These are phyloP conservation scores for Saitozyma podzolica DNA, from an alignment of 768 basidiomycete species.

Conservation along the genomic window DNA sequence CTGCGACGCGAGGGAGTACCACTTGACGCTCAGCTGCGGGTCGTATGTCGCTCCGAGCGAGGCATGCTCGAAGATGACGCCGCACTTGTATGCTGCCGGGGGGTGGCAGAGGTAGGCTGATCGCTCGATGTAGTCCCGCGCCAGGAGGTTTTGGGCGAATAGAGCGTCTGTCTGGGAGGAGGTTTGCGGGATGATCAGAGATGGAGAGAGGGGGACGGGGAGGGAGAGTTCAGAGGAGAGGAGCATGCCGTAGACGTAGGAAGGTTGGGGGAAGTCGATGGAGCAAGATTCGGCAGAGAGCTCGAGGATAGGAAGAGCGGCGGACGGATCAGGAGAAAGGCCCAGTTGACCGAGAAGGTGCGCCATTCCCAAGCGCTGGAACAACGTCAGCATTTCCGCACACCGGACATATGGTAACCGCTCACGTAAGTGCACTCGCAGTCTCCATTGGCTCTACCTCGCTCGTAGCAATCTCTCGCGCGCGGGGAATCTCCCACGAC, in stretches of 20 bases:
- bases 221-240: constrained; percentile 74
- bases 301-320: constrained; percentile 71
- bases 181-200: constrained; percentile 60
- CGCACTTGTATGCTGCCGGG: constrained; percentile 84
- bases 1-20: constrained; percentile 69
- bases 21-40: constrained; percentile 83
- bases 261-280: constrained; percentile 77
- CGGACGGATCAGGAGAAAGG: constrained; percentile 59
- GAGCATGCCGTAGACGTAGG: constrained; percentile 66
- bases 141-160: constrained; percentile 60
- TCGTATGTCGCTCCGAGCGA: constrained; percentile 81
- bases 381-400: constrained; percentile 3
- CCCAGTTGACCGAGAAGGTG: constrained; percentile 83
- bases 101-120: constrained; percentile 82
- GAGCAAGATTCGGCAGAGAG: constrained; percentile 74
- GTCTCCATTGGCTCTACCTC: constrained; percentile 71
- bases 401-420: constrained; percentile 16
- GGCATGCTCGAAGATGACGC: constrained; percentile 89
- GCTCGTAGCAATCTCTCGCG: constrained; percentile 82
- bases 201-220: constrained; percentile 60
- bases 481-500: constrained; percentile 68
- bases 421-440: constrained; percentile 79
- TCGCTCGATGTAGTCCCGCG: constrained; percentile 73
- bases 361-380: constrained; percentile 87
- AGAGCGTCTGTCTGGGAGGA: constrained; percentile 38